These are phyloP conservation scores for Clavispora phyllophila DNA, from an alignment of 805 yeast genomes.

Conservation along the genomic window DNA sequence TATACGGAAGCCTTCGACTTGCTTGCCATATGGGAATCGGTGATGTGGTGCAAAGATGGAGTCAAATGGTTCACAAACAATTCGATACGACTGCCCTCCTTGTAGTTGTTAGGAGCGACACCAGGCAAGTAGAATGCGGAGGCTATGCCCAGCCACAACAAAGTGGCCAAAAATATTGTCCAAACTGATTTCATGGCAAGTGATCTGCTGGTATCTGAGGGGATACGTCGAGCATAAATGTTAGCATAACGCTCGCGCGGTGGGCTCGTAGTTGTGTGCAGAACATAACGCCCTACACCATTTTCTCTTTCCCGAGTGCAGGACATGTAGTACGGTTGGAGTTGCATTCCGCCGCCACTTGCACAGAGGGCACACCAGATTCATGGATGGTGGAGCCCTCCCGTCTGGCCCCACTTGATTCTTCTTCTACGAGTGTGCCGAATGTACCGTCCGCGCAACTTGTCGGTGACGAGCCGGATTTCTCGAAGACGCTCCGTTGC, in stretches of 20 bases:
- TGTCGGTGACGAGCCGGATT: not conserved
- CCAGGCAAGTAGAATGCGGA: conserved; percentile 88
- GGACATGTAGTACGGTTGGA: too few relatives aligned
- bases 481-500: conserved; percentile 1
- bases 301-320: too few relatives aligned
- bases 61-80: conserved; percentile 86
- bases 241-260: not conserved
- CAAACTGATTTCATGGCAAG: conserved; percentile 4
- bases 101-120: conserved; percentile 89
- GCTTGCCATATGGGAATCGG: conserved; percentile 22
- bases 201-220: not conserved
- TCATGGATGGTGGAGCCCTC: too few relatives aligned
- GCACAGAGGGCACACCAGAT: too few relatives aligned
- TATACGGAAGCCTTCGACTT: conserved; percentile 54
- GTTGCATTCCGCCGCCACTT: too few relatives aligned
- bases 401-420: too few relatives aligned
- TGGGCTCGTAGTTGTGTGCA: not conserved
- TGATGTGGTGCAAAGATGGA: conserved; percentile 52
- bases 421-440: not conserved
- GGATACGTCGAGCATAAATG: not conserved
- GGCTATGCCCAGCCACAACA: conserved; percentile 14
- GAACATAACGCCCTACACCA: not conserved
- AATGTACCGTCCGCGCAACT: not conserved
- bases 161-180: conserved; percentile 13
- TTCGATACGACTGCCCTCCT: conserved; percentile 66